Conservation (phyloP, 148 eudicot genomes). For the Dysphania ambrosioides region DNA sequence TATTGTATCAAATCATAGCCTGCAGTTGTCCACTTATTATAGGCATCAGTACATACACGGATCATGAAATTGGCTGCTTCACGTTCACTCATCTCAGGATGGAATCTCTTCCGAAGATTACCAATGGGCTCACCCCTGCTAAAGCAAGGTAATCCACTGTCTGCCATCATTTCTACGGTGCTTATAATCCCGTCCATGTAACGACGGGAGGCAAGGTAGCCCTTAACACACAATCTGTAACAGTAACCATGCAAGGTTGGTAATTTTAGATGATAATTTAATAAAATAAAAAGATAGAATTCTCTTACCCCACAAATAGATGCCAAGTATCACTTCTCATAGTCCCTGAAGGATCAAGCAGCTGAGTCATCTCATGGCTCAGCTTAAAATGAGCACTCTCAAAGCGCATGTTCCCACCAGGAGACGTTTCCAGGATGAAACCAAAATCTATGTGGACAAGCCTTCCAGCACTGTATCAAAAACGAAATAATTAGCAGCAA, state of each 20-base stretch:
- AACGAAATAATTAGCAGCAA: constrained; percentile 1
- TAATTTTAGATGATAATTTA: background rate
- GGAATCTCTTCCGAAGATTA: constrained; percentile 88
- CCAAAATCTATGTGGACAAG: constrained; percentile 99
- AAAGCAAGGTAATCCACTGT: constrained; percentile 98
- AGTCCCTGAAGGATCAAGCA: constrained; percentile 91
- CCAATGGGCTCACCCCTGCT: constrained; percentile 94
- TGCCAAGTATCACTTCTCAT: constrained; percentile 98
- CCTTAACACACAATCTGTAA: constrained; percentile 89
- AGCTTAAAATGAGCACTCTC: constrained; percentile 98
- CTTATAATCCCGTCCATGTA: constrained; percentile 94
- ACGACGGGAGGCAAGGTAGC: constrained; percentile 91
- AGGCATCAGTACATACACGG: constrained; percentile 84
- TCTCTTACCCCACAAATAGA: constrained; percentile 70
- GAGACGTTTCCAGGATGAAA: constrained; percentile 94
- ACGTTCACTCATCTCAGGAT: constrained; percentile 93
- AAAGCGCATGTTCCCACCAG: constrained; percentile 95
- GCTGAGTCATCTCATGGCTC: constrained; percentile 99
- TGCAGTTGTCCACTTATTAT: constrained; percentile 97
- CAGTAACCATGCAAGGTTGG: constrained; percentile 10
- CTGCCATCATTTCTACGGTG: constrained; percentile 83
- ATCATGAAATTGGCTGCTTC: constrained; percentile 98
- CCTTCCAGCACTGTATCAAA: constrained; percentile 67
- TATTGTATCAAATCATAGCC: constrained; percentile 97
- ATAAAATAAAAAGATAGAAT: background rate